Evolutionary conservation across 495 filamentous ascomycete species (phyloP), one percentile per base, ranked within the genome.

Genomic region (Bryoglossum gracile): DNA sequence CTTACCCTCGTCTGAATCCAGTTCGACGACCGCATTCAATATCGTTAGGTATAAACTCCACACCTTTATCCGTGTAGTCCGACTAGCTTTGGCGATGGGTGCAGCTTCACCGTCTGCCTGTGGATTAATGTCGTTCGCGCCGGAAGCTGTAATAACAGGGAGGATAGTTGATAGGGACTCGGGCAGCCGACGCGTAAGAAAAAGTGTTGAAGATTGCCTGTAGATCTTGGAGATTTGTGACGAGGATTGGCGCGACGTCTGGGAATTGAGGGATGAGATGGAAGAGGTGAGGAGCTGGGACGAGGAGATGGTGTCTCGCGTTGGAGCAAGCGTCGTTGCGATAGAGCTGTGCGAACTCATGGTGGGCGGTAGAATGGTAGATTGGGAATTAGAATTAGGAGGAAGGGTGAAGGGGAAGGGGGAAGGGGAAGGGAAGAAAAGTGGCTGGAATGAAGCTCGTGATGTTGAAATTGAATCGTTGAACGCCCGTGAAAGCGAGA

Each of bases 21-120:
- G 71, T 52, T 97, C 89, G 28, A 91, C 73, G 38, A 95, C 84
- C 19, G 86, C 86, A 67, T 95, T 94, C 26, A 97, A 74, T 19
- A 97, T 78, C 0, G 89, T 94, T 42, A 97, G 78, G 64, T 97
- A 97, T 56, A 98, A 74, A 65, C 87, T 94, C 94, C 94, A 98
- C 46, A 96, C 80, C 64, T 95, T 97, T 66, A 95, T 87, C 53
- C 91, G 74, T 48, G 84, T 87, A 32, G 80, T 82, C 43, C 80
- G 74, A 39, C 84, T 85, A 46, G 84, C 85, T 51, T 70, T 72
- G 43, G 81, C 80, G 42, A 95, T 81, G 2, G 86, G 86, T 34
- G 87, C 84, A 13, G 60, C 51, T 11, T 65, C 55, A 11, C 59
- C 44, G 28, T 68, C 63, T 48, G 66, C 65, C 50, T 74, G 60